Evolutionary conservation across 768 basidiomycete species (phyloP), one percentile per base, ranked within the genome.

Genomic region (Leccinum subgranulosum): DNA sequence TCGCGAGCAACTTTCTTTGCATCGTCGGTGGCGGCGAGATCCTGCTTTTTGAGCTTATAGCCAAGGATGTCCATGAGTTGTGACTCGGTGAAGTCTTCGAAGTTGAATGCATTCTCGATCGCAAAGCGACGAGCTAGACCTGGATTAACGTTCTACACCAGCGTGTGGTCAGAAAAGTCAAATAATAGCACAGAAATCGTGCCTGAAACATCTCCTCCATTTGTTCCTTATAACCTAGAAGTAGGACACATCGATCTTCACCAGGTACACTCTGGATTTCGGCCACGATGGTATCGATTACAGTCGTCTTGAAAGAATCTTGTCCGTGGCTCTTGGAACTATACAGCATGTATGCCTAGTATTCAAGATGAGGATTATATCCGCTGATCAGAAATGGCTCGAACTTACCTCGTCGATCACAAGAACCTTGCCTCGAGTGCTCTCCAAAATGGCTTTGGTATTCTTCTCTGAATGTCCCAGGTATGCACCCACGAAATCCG

Each of bases 201-300:
- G 81, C 87, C 74, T 86, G 84, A 69, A 88, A 88, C 88, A 89
- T 89, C 25, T 88, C 83, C n/a, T 71, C 66, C 79, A 88, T 88
- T 62, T 87, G 76, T 5, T 81, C 75, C 56, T 83, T 81, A 68
- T 88, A 89, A 0, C 87, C 87, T 1, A 86, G 66, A 46, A 88
- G 67, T 11, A 89, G 71, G 0, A 89, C 83, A 53, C 85, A 87
- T 29, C 86, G 77, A 65, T 88, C 87, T 64, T 89, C 87, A 4
- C 87, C 86, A 1, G 84, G 84, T 0, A 78, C 78, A 47, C 79
- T 85, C 62, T 89, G 87, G 3, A 89, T 81, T 67, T 89, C 87
- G 0, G 87, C 87, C 0, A 89, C 87, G 28, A 89, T 81, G 0
- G 87, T 87, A 64, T 89, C 87, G 28, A 88, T 86, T 43, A 89